Evolutionary conservation across 345 rosid species (phyloP), one percentile per base, ranked within the genome.

Genomic region (Gossypium ekmanianum): DNA sequence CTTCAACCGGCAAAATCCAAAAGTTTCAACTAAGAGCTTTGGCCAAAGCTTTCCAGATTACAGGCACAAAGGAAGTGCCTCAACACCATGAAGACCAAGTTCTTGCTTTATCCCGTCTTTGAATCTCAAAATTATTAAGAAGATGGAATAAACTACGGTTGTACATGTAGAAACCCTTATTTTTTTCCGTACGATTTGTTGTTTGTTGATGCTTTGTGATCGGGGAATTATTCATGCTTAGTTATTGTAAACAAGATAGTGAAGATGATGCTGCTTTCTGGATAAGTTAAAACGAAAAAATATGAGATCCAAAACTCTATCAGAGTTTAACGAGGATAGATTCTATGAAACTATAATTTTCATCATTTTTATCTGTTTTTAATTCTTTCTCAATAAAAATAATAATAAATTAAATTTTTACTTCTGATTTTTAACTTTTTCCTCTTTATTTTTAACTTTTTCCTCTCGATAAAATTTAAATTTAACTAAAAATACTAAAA

Each of bases 1-100:
- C 84, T 20, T 13, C 86, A 3, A 91, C 84, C 1, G 90, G 91
- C 0, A 91, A 91, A 66, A 77, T 86, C n/a, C 85, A 81, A 20
- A 91, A 91, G 73, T 70, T 71, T 48, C 78, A 73, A 58, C n/a
- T 88, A 22, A 83, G 90, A 80, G 81, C 75, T 11, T 2, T 72
- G 17, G 92, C 90, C 5, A 84, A 80, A 74, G 77, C 11, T 34
- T 77, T 85, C 27, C 77, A 72, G 3, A 1, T 26, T 59, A 27
- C 77, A 0, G 52, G 76, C 50, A 58, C 29, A 17, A 75, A 76
- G 20, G 72, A 58, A 54, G 0, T 73, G 41, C 48, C 62, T 67
- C 17, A 59, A 5, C 20, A 24, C 9, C 4, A 13, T 39, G 80
- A 73, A 11, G 69, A 55, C 22, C 80, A 79, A 16, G 48, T 75